Conservation (phyloP, 768 basidiomycete species). For the Udeniomyces megalosporus region DNA sequence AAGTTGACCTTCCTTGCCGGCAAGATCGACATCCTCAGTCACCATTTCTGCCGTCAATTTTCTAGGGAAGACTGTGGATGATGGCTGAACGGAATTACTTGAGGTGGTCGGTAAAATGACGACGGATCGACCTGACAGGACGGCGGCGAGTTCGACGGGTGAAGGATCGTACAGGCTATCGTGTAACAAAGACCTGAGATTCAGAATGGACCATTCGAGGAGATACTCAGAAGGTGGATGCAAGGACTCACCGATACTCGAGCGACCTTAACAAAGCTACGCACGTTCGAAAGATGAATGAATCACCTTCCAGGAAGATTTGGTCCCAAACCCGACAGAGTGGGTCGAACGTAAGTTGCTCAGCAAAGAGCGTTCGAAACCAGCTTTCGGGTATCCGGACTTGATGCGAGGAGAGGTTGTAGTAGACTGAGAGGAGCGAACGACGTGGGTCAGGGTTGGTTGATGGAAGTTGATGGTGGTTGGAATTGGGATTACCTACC, state of each 20-base stretch:
- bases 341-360: conserved; percentile 4
- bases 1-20: conserved; percentile 34
- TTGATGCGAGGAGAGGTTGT: conserved; percentile 9
- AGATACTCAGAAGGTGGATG: background rate
- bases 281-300: conserved; percentile 13
- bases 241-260: background rate
- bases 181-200: background rate
- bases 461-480: background rate
- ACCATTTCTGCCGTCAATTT: conserved; percentile 26
- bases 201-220: too few species aligned
- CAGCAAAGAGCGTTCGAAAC: conserved; percentile 11
- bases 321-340: conserved; percentile 12
- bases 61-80: background rate
- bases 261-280: background rate
- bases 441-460: too few species aligned
- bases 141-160: background rate
- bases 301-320: conserved; percentile 11
- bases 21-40: conserved; percentile 42
- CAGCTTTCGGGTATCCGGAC: conserved; percentile 4
- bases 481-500: background rate
- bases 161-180: conserved; percentile 8
- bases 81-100: background rate
- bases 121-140: background rate
- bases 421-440: conserved; percentile 1
- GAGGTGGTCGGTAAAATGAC: background rate